These are phyloP conservation scores for Cardiospermum halicacabum DNA, from an alignment of 345 rosid species.

Conservation along the genomic window DNA sequence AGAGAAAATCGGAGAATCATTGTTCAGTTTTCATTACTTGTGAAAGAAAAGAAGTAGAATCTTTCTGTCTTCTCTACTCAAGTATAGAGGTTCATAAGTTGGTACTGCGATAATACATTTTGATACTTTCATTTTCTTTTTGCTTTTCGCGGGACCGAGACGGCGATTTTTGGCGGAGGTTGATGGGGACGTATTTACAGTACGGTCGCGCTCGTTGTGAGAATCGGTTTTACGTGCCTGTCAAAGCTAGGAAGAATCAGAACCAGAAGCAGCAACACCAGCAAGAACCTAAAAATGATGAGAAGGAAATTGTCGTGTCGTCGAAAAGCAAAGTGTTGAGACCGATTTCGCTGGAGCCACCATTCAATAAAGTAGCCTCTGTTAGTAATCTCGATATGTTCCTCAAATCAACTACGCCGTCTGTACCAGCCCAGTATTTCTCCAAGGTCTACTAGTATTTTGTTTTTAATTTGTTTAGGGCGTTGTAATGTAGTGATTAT, in stretches of 20 bases:
- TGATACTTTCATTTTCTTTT: not conserved
- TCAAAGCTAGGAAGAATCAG: constrained; percentile 36
- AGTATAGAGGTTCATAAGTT: not conserved
- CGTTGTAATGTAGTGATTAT: not conserved
- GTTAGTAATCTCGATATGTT: constrained; percentile 36
- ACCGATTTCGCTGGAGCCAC: constrained; percentile 4
- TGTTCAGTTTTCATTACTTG: not conserved
- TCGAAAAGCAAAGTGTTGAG: constrained; percentile 11
- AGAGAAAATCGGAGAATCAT: not conserved
- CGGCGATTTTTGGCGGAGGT: constrained; percentile 2
- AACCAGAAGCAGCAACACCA: constrained; percentile 15
- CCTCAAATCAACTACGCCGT: constrained; percentile 36
- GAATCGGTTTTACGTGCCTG: constrained; percentile 35
- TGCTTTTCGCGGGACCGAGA: constrained; percentile 9
- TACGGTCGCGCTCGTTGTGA: constrained; percentile 26
- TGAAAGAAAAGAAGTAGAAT: no score
- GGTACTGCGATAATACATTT: not conserved
- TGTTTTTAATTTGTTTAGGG: not conserved
- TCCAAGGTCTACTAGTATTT: constrained; percentile 25
- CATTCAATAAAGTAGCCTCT: constrained; percentile 15
- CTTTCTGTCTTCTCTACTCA: not conserved
- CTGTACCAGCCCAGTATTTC: constrained; percentile 30
- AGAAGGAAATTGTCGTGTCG: constrained; percentile 7
- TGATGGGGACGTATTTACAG: constrained; percentile 35
- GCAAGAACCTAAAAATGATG: constrained; percentile 17